A percentile compares a stretch with the other conserved stretches of the same genome.
These are phyloP conservation scores for Colletotrichum sp. DNA, from an alignment of 2,329 filamentous ascomycete genomes.

Conservation along the genomic window DNA sequence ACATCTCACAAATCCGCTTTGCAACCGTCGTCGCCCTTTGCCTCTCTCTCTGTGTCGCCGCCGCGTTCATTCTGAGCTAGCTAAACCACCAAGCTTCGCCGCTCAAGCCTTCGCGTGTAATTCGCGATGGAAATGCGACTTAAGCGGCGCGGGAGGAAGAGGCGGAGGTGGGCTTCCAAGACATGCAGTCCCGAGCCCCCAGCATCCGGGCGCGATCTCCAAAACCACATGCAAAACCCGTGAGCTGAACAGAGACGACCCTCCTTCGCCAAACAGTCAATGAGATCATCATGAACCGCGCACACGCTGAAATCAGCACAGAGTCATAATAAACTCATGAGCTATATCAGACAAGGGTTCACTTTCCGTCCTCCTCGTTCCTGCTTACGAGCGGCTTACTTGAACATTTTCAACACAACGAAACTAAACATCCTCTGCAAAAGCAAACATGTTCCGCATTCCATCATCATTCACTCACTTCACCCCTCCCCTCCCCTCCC, in stretches of 20 bases:
- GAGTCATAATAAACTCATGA: conserved; percentile 1
- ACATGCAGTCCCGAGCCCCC: background rate
- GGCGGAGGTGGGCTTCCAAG: background rate
- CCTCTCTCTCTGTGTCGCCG: background rate
- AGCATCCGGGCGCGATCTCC: background rate
- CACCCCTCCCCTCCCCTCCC: background rate
- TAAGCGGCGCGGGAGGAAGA: background rate
- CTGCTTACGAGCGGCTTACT: background rate
- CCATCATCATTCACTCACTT: background rate
- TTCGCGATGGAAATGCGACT: background rate
- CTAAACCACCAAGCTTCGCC: background rate
- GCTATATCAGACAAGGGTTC: background rate
- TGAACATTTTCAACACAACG: background rate
- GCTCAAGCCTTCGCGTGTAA: background rate
- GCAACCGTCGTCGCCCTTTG: background rate
- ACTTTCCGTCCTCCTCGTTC: background rate
- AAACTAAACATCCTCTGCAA: background rate
- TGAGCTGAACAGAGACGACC: background rate
- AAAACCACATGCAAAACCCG: background rate
- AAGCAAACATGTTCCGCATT: background rate
- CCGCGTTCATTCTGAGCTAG: background rate
- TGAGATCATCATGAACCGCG: background rate
- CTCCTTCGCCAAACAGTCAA: background rate
- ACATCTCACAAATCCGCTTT: background rate
- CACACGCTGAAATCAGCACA: background rate